A percentile compares a stretch with the other conserved stretches of the same genome.
Conservation (phyloP, 192 early-diverging fungal genomes). For the Tieghemiomyces parasiticus region DNA sequence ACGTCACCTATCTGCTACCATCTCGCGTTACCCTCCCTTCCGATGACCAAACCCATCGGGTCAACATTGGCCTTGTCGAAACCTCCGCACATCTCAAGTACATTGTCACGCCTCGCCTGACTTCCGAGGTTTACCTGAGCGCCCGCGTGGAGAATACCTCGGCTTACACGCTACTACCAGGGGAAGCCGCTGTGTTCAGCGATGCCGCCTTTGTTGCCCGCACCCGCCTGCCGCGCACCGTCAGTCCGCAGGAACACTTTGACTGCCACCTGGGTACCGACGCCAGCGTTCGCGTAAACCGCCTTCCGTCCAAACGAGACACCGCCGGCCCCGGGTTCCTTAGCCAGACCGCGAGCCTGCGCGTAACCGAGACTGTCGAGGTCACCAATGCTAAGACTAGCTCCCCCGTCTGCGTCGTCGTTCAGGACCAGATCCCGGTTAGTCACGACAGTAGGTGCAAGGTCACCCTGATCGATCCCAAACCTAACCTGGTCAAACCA, state of each 20-base stretch:
- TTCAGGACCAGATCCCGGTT: not conserved
- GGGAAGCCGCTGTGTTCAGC: constrained; percentile 6
- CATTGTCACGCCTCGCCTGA: not conserved
- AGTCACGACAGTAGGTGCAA: not conserved
- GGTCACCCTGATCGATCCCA: not conserved
- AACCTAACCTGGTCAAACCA: not conserved
- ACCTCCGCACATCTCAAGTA: constrained; percentile 1
- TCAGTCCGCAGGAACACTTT: constrained; percentile 2
- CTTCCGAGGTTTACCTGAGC: not conserved
- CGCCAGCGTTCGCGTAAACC: not conserved
- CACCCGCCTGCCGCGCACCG: not conserved
- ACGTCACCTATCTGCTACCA: not conserved
- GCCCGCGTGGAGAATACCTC: constrained; percentile 9
- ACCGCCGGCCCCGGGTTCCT: not conserved
- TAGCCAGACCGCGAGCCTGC: not conserved
- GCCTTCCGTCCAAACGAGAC: not conserved
- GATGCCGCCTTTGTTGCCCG: constrained; percentile 3
- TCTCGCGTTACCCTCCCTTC: constrained; percentile 1
- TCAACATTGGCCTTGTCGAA: not conserved
- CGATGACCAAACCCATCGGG: not conserved
- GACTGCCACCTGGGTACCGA: constrained; percentile 2
- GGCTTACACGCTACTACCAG: constrained; percentile 1
- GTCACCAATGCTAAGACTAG: not conserved
- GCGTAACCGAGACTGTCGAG: not conserved
- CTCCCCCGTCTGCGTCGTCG: not conserved